Conservation (phyloP, 2,329 filamentous ascomycete genomes). For the Pseudogymnoascus sp. region DNA sequence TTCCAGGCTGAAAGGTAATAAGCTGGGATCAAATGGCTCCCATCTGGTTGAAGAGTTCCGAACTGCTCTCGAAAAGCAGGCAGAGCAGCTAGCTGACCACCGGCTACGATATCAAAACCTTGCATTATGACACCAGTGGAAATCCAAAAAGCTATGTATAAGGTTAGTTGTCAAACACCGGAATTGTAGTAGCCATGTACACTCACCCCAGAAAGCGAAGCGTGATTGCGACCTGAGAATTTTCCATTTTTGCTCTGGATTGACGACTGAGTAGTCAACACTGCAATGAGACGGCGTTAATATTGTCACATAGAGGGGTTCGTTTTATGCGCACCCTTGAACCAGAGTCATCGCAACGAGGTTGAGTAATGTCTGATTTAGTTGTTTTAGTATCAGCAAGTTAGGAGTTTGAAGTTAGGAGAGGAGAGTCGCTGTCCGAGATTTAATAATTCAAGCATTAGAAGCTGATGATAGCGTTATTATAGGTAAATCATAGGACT, state of each 20-base stretch:
- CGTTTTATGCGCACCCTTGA: background rate
- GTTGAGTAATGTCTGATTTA: background rate
- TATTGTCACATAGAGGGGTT: background rate
- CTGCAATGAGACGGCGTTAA: constrained; percentile 10
- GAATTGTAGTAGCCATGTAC: background rate
- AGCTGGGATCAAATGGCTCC: constrained; percentile 27
- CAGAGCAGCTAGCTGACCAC: constrained; percentile 27
- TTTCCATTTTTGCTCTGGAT: constrained; percentile 26
- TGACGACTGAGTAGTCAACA: constrained; percentile 23
- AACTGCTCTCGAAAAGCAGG: constrained; percentile 18
- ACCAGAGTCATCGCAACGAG: background rate
- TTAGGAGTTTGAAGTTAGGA: background rate
- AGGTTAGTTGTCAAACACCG: background rate
- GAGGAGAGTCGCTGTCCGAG: background rate
- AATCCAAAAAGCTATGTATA: constrained; percentile 23
- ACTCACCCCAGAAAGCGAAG: constrained; percentile 27
- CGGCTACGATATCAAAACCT: constrained; percentile 20
- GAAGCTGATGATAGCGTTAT: background rate
- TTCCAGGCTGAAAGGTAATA: constrained; percentile 28
- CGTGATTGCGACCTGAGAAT: constrained; percentile 25
- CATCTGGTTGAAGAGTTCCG: constrained; percentile 23
- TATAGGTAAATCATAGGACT: background rate
- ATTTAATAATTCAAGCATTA: background rate
- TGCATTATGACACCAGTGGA: constrained; percentile 30
- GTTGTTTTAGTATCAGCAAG: background rate